Base-by-base conservation (phyloP, 2,329 filamentous ascomycete species). In the Sporothrix schenckii region DNA sequence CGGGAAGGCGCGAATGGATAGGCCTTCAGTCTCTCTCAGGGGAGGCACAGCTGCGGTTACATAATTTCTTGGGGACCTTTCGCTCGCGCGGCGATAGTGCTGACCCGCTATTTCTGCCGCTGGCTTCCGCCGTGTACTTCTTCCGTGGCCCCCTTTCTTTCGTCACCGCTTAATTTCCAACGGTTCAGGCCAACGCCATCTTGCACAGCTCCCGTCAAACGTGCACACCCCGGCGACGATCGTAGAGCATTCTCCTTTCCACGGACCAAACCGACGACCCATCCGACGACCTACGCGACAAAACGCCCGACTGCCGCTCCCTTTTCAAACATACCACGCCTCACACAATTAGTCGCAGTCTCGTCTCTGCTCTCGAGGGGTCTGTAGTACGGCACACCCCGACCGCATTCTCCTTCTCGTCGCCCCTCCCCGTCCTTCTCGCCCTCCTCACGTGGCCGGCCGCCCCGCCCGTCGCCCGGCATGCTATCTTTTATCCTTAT, bases 401-500 rank as follows among this genome's bases (percentile, higher is more conserved):
- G 47, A n/a, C 30, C 16, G 34, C 34, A 9, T n/a, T 30, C 34
- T 27, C 27, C 9, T 10, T n/a, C 19, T 21, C 10, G 44, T n/a
- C 34, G 13, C 52, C 5, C 39, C 47, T 49, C 34, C n/a, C 34
- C 21, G 21, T n/a, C 21, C 41, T 10, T 16, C 11, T 44, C 14
- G 41, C 13, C 41, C 41, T 13, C 41, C 41, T 13, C 41, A 4
- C 49, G 49, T 52, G 30, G 34, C 44, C 6, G 11, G n/a, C 39
- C 39, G 58, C 58, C 58, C 41, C 58, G 21, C 16, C 44, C 16
- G 19, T 34, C 21, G 24, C 21, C 49, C 68, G 53, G 65, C 52
- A 85, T 95, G 79, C 87, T 96, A 76, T 96, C 92, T 69, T 96
- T 96, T 78, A 94, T 96, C 75, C 84, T 96, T 74, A 94, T 96